Evolutionary conservation across 768 basidiomycete genomes (phyloP), one percentile per base, ranked within the genome.

Genomic region (Astraeus odoratus): DNA sequence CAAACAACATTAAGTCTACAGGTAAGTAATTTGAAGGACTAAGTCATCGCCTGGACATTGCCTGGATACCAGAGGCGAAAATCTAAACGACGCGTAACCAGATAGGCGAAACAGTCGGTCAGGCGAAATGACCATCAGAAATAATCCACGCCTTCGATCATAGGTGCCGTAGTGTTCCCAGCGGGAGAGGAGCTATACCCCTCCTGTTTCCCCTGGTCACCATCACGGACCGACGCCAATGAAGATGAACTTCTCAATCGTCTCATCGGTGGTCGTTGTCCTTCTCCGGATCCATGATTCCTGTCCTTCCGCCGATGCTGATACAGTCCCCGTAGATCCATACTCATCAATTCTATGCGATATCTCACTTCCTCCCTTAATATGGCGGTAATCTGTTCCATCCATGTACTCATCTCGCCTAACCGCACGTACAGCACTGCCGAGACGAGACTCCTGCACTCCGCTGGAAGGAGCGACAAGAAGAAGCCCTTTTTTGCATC

Each of bases 381-480:
- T 42, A 36, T 18, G 39, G 43, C 1, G 39, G 75, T 67, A 27
- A 78, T 60, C 18, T 43, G 29, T 4, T 66, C 57, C 74, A 76
- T 75, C 15, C 63, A 56, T 25, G 24, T 29, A 5, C 64, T 63
- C 63, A 68, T 63, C 27, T 58, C 53, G 4, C 53, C 53, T 8
- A 76, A 51, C 0, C 57, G 64, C 3, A 58, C 57, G 34, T 63
- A 64, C 24, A 76, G 51, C 4, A 67, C 57, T 1, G 56, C 59
- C 8, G 57, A 50, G 8, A 67, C 58, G 50, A 66, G 35, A 16
- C 56, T 64, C 19, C 70, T 65, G 27, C 55, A 63, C 29, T 64
- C 64, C 0, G 66, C 57, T 8, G 74, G 64, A 52, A 77, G 62
- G 19, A 53, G 52, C 3, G 48, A 51, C 1, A 53, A 53, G 43